Conservation (phyloP, 257 asterid species). For the Fraxinus pennsylvanica region DNA sequence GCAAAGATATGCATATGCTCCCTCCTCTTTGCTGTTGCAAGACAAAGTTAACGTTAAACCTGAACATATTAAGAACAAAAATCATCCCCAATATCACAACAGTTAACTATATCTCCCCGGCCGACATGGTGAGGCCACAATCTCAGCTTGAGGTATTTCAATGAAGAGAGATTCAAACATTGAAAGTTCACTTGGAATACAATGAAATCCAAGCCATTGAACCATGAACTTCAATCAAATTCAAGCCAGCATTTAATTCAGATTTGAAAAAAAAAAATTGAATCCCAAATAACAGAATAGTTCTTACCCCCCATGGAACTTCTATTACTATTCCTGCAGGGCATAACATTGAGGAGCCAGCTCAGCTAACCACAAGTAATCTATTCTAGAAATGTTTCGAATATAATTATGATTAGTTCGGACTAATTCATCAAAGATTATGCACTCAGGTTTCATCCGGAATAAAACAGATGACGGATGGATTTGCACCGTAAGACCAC, state of each 20-base stretch:
- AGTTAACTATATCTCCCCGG: background rate
- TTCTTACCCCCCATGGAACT: constrained; percentile 4
- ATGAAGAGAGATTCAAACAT: background rate
- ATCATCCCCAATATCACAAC: background rate
- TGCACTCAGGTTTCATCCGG: constrained; percentile 81
- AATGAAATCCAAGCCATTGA: background rate
- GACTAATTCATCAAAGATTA: constrained; percentile 74
- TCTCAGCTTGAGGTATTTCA: background rate
- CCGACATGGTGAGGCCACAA: background rate
- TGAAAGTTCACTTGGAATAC: background rate
- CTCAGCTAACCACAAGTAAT: constrained; percentile 86
- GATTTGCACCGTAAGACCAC: constrained; percentile 80
- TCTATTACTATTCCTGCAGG: constrained; percentile 41
- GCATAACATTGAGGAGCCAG: constrained; percentile 81
- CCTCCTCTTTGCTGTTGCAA: constrained; percentile 12
- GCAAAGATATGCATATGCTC: constrained; percentile 1
- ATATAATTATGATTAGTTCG: constrained; percentile 70
- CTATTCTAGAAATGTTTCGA: constrained; percentile 76
- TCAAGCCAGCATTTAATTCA: constrained; percentile 9
- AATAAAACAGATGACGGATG: constrained; percentile 90
- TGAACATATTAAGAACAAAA: background rate
- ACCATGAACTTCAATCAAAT: constrained; percentile 6
- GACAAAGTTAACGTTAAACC: background rate
- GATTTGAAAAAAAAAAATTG: background rate
- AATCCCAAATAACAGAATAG: background rate